Conservation (phyloP, 192 early-diverging fungal genomes). For the Phycomyces blakesleeanus region DNA sequence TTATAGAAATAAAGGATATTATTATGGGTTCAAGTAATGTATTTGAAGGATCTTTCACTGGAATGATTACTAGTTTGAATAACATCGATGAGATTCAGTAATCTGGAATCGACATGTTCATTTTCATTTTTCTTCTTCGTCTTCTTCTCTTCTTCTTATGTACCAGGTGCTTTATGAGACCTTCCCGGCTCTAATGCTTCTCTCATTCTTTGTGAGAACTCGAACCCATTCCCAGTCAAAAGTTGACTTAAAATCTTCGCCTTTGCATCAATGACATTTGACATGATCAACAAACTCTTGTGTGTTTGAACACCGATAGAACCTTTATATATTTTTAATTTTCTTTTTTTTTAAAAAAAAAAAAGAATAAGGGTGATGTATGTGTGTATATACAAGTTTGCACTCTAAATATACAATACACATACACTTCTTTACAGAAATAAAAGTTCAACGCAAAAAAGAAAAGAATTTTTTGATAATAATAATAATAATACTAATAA, state of each 20-base stretch:
- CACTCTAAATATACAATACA: no score
- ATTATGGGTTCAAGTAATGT: not conserved
- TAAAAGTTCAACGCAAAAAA: no score
- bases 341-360: no score
- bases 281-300: not conserved
- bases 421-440: no score
- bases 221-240: not conserved
- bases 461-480: no score
- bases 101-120: no score
- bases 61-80: not conserved
- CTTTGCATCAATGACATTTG: not conserved
- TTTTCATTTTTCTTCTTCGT: no score
- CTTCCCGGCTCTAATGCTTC: not conserved
- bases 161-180: not conserved
- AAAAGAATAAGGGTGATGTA: no score
- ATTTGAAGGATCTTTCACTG: not conserved
- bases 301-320: not conserved
- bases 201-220: slow-evolving; percentile 2
- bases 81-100: not conserved
- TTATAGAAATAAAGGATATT: slow-evolving; percentile 15
- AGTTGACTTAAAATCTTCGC: not conserved
- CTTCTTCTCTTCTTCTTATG: not conserved
- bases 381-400: not conserved
- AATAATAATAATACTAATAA: no score
- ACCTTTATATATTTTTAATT: no score